Evolutionary conservation across 306 rosid species (phyloP).

Genomic region (Cicer chorassanicum): DNA sequence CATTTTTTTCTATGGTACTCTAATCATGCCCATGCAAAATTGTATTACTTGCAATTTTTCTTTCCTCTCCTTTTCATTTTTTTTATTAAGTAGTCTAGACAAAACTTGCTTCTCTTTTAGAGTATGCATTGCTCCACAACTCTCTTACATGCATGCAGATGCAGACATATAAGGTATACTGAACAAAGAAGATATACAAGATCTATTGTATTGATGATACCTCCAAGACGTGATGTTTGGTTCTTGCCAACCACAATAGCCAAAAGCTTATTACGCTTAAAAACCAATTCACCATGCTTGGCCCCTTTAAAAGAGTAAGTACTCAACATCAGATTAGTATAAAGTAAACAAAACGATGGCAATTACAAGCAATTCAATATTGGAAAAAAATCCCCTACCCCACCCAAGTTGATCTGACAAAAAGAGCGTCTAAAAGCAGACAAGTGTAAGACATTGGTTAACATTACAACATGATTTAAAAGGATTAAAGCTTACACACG

Average conservation of each 20-base stretch:
- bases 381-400: not conserved
- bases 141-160: not conserved
- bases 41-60: not conserved
- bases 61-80: not conserved
- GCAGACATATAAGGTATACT: not conserved
- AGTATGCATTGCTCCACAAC: not conserved
- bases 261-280: conserved; percentile 58
- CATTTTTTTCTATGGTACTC: conserved; percentile 2
- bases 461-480: conserved; percentile 10
- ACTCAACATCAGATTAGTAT: conserved; percentile 34
- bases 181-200: conserved; percentile 21
- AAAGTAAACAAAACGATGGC: conserved; percentile 5
- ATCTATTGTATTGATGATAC: conserved; percentile 39
- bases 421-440: not conserved
- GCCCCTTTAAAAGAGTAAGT: conserved; percentile 47
- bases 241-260: conserved; percentile 44
- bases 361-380: not conserved
- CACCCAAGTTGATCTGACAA: not conserved
- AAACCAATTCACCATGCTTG: conserved; percentile 48
- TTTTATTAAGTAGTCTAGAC: not conserved
- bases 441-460: conserved; percentile 13
- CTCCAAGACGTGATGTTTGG: conserved; percentile 47
- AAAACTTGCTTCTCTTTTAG: not conserved
- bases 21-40: conserved; percentile 1
- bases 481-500: conserved; percentile 55